Conservation (phyloP, 345 rosid genomes). For the Gossypium longicalyx region DNA sequence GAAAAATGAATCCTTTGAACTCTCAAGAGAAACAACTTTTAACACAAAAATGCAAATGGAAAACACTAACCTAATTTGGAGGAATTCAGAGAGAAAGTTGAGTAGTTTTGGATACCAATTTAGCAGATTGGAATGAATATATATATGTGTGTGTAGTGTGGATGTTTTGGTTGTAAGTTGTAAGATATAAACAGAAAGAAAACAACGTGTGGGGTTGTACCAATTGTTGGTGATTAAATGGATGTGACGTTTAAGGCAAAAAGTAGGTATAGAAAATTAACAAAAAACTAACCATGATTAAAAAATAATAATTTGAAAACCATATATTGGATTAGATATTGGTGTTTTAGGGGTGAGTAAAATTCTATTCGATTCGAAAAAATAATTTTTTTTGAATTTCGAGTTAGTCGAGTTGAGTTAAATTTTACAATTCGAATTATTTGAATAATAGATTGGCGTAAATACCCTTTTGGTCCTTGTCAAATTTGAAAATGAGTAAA, state of each 20-base stretch:
- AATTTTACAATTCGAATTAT: too few relatives aligned
- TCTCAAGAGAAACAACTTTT: neutral
- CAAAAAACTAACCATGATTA: neutral
- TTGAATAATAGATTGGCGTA: too few relatives aligned
- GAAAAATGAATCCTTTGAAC: neutral
- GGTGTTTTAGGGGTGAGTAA: neutral
- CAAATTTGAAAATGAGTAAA: too few relatives aligned
- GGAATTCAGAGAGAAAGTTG: conserved; percentile 24
- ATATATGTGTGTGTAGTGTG: conserved; percentile 28
- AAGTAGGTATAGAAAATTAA: neutral
- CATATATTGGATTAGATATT: neutral
- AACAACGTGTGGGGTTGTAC: neutral
- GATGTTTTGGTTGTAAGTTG: neutral
- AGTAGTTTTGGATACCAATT: neutral
- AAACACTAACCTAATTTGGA: conserved; percentile 30
- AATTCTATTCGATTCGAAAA: too few relatives aligned
- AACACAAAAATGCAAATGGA: conserved; percentile 10
- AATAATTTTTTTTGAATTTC: too few relatives aligned
- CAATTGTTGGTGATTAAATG: conserved; percentile 1
- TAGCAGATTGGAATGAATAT: conserved; percentile 12
- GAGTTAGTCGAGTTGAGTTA: too few relatives aligned
- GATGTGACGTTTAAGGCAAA: neutral
- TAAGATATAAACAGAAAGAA: neutral
- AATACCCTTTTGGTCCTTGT: too few relatives aligned
- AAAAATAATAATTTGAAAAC: neutral